Base-by-base conservation (phyloP, 164 flowering plant species). In the Dillenia suffruticosa region DNA sequence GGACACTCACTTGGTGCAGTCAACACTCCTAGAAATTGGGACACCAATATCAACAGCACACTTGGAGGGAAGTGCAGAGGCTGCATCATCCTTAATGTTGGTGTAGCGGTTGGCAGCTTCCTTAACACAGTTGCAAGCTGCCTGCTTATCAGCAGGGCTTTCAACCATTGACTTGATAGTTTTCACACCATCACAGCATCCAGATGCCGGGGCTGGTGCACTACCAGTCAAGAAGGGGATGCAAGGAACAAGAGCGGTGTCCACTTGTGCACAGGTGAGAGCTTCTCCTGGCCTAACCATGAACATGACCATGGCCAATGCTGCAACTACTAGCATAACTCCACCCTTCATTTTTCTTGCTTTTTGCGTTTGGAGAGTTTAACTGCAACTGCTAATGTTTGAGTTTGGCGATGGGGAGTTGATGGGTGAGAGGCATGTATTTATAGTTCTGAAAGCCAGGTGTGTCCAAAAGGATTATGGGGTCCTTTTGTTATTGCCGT, bases 61-160 rank as follows among this genome's bases (percentile, higher is more conserved):
- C 49, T 62, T 59, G 10, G 13, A 22, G 10, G 79, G 79, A 8
- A 69, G 79, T 19, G 53, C 44, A 8, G 53, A 46, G 2, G 67
- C 64, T 9, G 66, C 68, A n/a, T 46, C 68, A 16, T 61, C 68
- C 47, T 63, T 66, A 12, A 72, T 14, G 50, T 56, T 59, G 13
- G 49, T 12, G 44, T 22, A 51, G 26, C 17, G 24, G 26, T 51
- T 14, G 7, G 69, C 71, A 2, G 69, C 67, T 9, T 49, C 44
- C 57, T 72, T 69, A n/a, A 67, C 8, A 46, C 74, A 76, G 43
- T 43, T 52, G 65, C 76, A 76, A 7, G 63, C 67, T 3, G 45
- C 55, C 44, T 48, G 60, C 63, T 46, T 61, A 40, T 70, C 70
- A 1, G 22, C 53, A 4, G 55, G 49, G 10, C 57, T 62, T 17